These are phyloP conservation scores for Globisporangium recalcitrans DNA, from an alignment of 352 stramenopile genomes.

Conservation along the genomic window DNA sequence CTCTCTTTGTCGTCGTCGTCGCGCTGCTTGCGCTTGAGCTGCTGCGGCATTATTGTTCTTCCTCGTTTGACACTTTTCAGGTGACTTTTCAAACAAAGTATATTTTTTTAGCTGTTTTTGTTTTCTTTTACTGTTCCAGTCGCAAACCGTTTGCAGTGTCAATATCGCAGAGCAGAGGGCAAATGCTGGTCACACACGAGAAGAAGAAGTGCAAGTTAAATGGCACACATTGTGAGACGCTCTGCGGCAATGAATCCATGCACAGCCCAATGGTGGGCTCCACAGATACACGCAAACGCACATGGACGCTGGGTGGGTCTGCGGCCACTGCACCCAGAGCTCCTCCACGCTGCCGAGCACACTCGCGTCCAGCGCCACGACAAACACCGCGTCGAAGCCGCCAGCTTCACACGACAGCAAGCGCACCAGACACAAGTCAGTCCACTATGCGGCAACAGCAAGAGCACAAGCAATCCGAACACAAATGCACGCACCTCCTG, in stretches of 20 bases:
- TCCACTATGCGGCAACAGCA: not conserved
- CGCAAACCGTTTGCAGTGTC: slow-evolving; percentile 10
- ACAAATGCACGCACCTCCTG: slow-evolving; percentile 53
- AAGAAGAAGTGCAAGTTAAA: too few relatives aligned
- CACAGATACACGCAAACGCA: slow-evolving; percentile 25
- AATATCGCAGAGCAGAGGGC: slow-evolving; percentile 58
- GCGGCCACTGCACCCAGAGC: slow-evolving; percentile 71
- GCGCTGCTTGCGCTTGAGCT: slow-evolving; percentile 29
- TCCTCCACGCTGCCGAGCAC: slow-evolving; percentile 56
- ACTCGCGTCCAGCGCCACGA: slow-evolving; percentile 67
- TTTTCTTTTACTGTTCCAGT: not conserved
- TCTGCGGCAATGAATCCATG: too few relatives aligned
- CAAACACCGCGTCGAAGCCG: slow-evolving; percentile 95
- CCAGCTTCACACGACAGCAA: slow-evolving; percentile 44
- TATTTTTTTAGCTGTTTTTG: not conserved
- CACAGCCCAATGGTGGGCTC: not conserved
- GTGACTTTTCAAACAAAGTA: too few relatives aligned
- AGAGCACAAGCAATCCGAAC: not conserved
- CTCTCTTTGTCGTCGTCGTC: not conserved
- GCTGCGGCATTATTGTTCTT: slow-evolving; percentile 2
- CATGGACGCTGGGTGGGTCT: slow-evolving; percentile 35
- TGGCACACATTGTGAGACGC: too few relatives aligned
- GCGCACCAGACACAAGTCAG: not conserved
- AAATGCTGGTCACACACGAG: slow-evolving; percentile 37
- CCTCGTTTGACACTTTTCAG: not conserved